Evolutionary conservation across 2,329 filamentous ascomycete genomes (phyloP).

Genomic region (Cladosporium sp.): DNA sequence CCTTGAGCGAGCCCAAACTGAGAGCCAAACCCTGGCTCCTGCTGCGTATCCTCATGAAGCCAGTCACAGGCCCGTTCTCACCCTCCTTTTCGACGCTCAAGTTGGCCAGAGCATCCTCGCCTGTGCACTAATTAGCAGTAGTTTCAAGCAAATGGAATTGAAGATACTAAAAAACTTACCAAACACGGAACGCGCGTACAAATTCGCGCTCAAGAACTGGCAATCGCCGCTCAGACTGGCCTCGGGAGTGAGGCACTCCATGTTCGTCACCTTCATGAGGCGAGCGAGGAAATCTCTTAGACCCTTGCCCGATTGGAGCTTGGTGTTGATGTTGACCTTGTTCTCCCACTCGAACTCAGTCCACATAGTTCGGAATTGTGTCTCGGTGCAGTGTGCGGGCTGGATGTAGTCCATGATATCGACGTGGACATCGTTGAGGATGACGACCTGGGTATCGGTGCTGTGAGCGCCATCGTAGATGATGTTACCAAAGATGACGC

Average conservation of each 20-base stretch:
- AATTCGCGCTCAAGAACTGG: slow-evolving; percentile 93
- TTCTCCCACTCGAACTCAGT: slow-evolving; percentile 99
- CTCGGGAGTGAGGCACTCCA: slow-evolving; percentile 96
- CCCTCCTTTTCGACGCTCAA: slow-evolving; percentile 97
- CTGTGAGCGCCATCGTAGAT: slow-evolving; percentile 93
- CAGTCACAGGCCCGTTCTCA: slow-evolving; percentile 90
- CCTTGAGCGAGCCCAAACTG: slow-evolving; percentile 91
- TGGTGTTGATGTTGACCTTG: slow-evolving; percentile 99
- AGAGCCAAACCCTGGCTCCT: slow-evolving; percentile 92
- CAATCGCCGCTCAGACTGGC: slow-evolving; percentile 96
- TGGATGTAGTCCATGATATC: slow-evolving; percentile 99
- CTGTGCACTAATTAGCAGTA: slow-evolving; percentile 50
- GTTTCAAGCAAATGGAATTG: too few relatives aligned
- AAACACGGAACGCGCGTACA: slow-evolving; percentile 96
- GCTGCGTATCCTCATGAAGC: slow-evolving; percentile 96
- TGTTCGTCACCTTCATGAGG: slow-evolving; percentile 97
- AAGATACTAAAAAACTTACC: slow-evolving; percentile 63
- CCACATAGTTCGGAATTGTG: slow-evolving; percentile 99
- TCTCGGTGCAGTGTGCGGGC: slow-evolving; percentile 93
- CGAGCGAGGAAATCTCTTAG: slow-evolving; percentile 89
- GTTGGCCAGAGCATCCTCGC: slow-evolving; percentile 97
- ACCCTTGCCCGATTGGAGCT: slow-evolving; percentile 69
- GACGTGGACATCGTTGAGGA: slow-evolving; percentile 95
- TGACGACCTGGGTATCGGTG: slow-evolving; percentile 93
- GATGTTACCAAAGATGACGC: slow-evolving; percentile 98